Conservation (phyloP, 257 asterid genomes). For the Solanum sitiens region DNA sequence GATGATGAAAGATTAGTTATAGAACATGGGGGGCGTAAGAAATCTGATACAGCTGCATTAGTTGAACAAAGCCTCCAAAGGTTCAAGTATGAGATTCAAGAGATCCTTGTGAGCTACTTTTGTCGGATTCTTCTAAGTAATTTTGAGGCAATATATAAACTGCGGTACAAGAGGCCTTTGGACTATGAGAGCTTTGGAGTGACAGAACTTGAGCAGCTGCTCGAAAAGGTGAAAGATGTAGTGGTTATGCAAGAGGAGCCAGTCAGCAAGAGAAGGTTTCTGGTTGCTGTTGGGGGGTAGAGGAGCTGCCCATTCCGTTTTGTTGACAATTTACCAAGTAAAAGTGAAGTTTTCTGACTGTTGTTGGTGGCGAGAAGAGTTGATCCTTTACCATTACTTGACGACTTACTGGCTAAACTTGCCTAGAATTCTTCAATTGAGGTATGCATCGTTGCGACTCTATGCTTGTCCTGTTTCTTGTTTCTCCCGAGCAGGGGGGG, state of each 20-base stretch:
- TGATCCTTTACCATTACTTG: background rate
- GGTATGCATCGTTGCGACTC: background rate
- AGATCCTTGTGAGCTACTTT: slow-evolving; percentile 77
- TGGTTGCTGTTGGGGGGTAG: background rate
- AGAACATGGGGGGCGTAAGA: slow-evolving; percentile 12
- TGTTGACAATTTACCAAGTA: background rate
- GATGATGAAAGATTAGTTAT: slow-evolving; percentile 41
- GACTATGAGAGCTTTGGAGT: background rate
- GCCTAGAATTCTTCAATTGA: background rate
- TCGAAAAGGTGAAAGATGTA: background rate
- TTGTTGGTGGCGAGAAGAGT: background rate
- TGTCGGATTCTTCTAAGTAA: slow-evolving; percentile 45
- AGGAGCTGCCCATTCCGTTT: background rate
- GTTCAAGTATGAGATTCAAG: slow-evolving; percentile 78
- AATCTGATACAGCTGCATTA: slow-evolving; percentile 6
- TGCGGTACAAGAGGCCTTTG: background rate
- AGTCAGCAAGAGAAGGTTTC: background rate
- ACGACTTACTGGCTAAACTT: background rate
- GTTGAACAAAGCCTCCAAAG: slow-evolving; percentile 24
- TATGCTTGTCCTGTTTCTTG: background rate
- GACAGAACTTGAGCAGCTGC: background rate
- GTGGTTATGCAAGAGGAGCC: background rate
- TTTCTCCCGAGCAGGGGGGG: background rate
- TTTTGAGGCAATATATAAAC: slow-evolving; percentile 32
- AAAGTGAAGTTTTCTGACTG: background rate